phyloP scores from a whole-genome alignment of 2,329 filamentous ascomycete species.

The Talaromyces sp. region DNA sequence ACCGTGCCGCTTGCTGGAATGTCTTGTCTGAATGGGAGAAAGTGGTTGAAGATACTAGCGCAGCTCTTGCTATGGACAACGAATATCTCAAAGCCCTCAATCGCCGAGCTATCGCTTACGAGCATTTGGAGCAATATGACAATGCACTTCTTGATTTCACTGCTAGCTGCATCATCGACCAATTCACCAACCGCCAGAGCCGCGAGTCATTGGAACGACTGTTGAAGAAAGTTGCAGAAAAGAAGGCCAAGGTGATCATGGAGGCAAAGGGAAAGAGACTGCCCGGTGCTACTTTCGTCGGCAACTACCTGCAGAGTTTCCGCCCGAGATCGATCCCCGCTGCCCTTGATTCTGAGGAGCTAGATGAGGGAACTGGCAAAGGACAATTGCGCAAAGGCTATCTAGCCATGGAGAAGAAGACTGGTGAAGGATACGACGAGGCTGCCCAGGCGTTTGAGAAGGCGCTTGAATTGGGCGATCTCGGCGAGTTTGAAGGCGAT shows the following conservation, averaged over 20 bases:
- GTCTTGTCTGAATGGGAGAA: conserved; percentile 89
- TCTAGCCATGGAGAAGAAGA: conserved; percentile 76
- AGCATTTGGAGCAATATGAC: conserved; percentile 84
- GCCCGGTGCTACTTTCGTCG: conserved; percentile 92
- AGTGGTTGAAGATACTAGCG: conserved; percentile 94
- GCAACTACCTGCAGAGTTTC: conserved; percentile 99
- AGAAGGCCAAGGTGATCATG: conserved; percentile 87
- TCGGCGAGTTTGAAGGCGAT: conserved; percentile 79
- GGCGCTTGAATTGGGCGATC: conserved; percentile 74
- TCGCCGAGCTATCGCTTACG: conserved; percentile 92
- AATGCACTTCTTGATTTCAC: conserved; percentile 97
- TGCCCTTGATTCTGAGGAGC: conserved; percentile 78
- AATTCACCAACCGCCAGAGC: conserved; percentile 86
- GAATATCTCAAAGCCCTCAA: conserved; percentile 98
- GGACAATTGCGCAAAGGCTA: conserved; percentile 83
- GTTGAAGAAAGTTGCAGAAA: conserved; percentile 93
- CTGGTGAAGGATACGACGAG: conserved; percentile 85
- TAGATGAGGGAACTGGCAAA: conserved; percentile 73
- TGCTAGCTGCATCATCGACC: conserved; percentile 97
- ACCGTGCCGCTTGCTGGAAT: conserved; percentile 96
- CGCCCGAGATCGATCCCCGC: conserved; percentile 72
- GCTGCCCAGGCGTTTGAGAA: conserved; percentile 82
- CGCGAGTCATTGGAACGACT: conserved; percentile 87
- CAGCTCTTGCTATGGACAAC: conserved; percentile 86
- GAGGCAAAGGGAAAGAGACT: conserved; percentile 76